Base-by-base conservation (phyloP, 2,329 filamentous ascomycete species). In the Fusarium cyanostomum region DNA sequence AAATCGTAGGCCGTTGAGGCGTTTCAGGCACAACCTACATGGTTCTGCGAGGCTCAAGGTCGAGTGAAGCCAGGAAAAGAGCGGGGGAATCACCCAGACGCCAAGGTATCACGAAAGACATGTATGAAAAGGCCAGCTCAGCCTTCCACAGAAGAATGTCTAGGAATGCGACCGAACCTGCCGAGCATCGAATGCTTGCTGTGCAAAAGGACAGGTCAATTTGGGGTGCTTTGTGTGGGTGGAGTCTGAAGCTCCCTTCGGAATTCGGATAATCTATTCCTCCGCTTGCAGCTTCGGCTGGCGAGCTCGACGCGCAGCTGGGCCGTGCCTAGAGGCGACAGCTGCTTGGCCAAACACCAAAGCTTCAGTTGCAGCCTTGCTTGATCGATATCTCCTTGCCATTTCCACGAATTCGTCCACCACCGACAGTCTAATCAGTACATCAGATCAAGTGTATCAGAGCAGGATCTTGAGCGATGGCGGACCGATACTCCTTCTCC, bases 401-500 rank as follows among this genome's bases (percentile, higher is more conserved):
- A 65, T 60, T 59, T 60, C 56, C 52, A 62, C 70, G 69, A 64
- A 67, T 71, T 62, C 62, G 41, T 59, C 57, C 51, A 56, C 39
- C 56, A 46, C 56, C 45, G 43, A 49, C 56, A 52, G 45, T 61
- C 56, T 37, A 56, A 37, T 50, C 15, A 43, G 56, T 49, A 57
- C 45, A 52, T 45, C 43, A 46, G 31, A 53, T 26, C 37, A 12
- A 64, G 31, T 37, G 52, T 28, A 43, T 49, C 37, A 33, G 34
- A 50, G 33, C 28, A 62, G 52, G 35, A 59, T 26, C 48, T 66
- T 62, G 72, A 74, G 83, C 68, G 77, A 99, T 99, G 94, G 94
- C 95, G 75, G 95, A 99, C 81, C 87, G 95, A 84, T 99, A 99
- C 82, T 97, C 94, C 53, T 99, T 99, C 89, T 99, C 95, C 59